Evolutionary conservation across 441 rosid species (phyloP).

Genomic region (Iberis amara): DNA sequence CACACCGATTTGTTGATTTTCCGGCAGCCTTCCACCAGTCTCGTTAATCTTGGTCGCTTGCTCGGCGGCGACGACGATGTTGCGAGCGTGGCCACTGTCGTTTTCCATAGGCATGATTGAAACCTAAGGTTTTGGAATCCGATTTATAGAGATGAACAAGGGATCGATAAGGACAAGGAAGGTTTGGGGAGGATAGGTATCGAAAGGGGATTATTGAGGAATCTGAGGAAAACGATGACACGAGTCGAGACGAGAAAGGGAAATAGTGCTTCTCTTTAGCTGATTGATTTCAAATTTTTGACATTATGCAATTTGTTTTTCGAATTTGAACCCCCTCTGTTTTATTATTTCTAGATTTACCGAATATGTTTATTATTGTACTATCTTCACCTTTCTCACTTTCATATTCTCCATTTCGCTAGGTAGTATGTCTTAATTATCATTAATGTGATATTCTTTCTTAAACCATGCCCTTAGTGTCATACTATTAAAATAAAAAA

Average conservation of each 20-base stretch:
- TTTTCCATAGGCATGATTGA: conserved; percentile 33
- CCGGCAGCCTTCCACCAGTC: conserved; percentile 21
- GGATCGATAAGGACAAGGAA: neutral
- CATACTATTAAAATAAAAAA: no score
- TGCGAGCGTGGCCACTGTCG: conserved; percentile 26
- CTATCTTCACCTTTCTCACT: no score
- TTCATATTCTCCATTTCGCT: no score
- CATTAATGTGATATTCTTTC: no score
- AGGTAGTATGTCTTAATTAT: no score
- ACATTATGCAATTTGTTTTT: neutral
- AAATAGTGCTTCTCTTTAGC: conserved; percentile 28
- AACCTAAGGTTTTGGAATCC: conserved; percentile 27
- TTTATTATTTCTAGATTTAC: no score
- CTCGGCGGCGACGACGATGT: conserved; percentile 32
- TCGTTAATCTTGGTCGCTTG: conserved; percentile 29
- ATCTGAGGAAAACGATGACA: conserved; percentile 27
- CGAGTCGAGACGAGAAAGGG: conserved; percentile 18
- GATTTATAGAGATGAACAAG: neutral
- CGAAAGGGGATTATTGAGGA: conserved; percentile 27
- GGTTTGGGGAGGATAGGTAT: conserved; percentile 6
- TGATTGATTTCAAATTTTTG: conserved; percentile 25
- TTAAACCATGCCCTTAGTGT: no score
- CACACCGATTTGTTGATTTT: conserved; percentile 21
- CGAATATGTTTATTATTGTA: no score
- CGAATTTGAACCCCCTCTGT: no score